A percentile compares a stretch with the other conserved stretches of the same genome.
These are phyloP conservation scores for Hypomyces rosellus DNA, from an alignment of 2,329 filamentous ascomycete species.

Conservation along the genomic window DNA sequence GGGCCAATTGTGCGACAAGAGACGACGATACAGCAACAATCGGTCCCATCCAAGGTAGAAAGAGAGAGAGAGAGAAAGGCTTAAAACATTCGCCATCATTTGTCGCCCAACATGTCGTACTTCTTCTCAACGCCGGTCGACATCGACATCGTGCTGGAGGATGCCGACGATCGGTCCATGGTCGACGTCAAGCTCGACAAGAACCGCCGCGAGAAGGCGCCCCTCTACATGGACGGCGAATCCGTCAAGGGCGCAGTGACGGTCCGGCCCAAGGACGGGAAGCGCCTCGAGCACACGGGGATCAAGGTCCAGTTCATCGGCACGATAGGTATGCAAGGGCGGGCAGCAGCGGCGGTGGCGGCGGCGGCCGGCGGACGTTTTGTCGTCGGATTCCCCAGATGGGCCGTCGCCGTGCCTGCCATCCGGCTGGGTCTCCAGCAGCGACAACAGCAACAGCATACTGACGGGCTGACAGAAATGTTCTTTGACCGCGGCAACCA, in stretches of 20 bases:
- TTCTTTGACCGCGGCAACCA: constrained; percentile 99
- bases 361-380: constrained; percentile 1
- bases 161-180: constrained; percentile 87
- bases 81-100: not conserved
- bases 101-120: constrained; percentile 67
- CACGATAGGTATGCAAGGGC: constrained; percentile 66
- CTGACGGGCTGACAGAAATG: constrained; percentile 63
- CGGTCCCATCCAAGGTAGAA: not conserved
- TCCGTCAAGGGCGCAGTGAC: constrained; percentile 96
- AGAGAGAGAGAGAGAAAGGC: no score
- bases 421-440: constrained; percentile 11
- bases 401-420: constrained; percentile 5
- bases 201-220: constrained; percentile 93
- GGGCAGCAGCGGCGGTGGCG: not conserved
- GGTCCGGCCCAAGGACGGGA: constrained; percentile 93
- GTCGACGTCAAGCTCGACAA: constrained; percentile 99
- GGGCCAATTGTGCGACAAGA: constrained; percentile 4
- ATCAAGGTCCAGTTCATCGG: constrained; percentile 99
- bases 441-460: constrained; percentile 3
- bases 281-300: constrained; percentile 93
- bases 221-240: constrained; percentile 95
- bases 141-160: constrained; percentile 96
- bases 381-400: not conserved
- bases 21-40: not conserved
- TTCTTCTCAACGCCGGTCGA: constrained; percentile 98